phyloP scores from a whole-genome alignment of 805 yeast species.

The Monosporozyma unispora region DNA sequence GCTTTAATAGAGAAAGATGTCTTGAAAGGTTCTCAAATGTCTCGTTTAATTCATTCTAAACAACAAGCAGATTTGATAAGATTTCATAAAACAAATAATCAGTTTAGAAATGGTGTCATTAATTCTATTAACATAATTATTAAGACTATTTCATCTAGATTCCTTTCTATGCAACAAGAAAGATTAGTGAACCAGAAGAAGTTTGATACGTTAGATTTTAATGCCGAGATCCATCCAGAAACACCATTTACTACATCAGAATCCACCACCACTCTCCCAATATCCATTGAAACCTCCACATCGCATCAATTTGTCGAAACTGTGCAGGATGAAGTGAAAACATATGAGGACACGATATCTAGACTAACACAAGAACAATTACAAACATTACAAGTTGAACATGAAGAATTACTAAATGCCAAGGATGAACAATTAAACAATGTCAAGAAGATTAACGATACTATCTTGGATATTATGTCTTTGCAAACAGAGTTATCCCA shows the following conservation, averaged over 20 bases:
- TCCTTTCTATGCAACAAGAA: conserved; percentile 42
- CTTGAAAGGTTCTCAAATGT: conserved; percentile 9
- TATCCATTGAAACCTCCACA: conserved; percentile 5
- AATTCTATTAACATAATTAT: conserved; percentile 40
- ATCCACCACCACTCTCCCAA: conserved; percentile 4
- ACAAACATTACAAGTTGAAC: conserved; percentile 50
- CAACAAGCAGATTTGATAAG: conserved; percentile 14
- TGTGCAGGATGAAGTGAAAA: conserved; percentile 28
- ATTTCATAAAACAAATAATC: conserved; percentile 18
- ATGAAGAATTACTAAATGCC: conserved; percentile 42
- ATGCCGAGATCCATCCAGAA: neutral
- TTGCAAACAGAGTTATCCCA: conserved; percentile 66
- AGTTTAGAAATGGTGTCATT: conserved; percentile 42
- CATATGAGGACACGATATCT: conserved; percentile 30
- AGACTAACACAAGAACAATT: conserved; percentile 44
- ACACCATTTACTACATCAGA: neutral
- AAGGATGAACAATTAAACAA: conserved; percentile 54
- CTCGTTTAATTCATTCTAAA: conserved; percentile 28
- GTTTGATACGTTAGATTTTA: conserved; percentile 20
- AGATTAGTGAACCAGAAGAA: conserved; percentile 34
- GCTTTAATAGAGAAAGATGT: conserved; percentile 19
- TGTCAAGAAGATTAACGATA: conserved; percentile 49
- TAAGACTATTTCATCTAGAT: conserved; percentile 35
- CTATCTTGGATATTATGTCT: conserved; percentile 64
- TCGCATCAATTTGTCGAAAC: conserved; percentile 24